A percentile compares a stretch with the other conserved stretches of the same genome.
These are phyloP conservation scores for Citrus unshiu DNA, from an alignment of 345 rosid species.

Conservation along the genomic window DNA sequence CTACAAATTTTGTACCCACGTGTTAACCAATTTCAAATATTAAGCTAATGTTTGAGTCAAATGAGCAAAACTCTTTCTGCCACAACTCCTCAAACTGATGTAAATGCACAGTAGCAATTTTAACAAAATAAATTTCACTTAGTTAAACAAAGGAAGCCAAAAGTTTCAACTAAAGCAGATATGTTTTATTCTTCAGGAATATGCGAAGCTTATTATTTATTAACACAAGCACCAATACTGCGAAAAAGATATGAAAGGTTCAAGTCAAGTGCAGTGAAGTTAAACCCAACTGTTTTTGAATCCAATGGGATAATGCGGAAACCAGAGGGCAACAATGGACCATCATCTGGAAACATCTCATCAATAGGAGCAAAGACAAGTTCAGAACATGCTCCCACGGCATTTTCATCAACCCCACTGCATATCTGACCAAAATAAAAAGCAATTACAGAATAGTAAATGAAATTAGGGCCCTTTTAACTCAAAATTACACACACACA, in stretches of 20 bases:
- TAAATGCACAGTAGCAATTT: background rate
- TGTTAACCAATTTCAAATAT: background rate
- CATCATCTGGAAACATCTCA: constrained; percentile 98
- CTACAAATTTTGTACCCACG: background rate
- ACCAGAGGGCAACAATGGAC: constrained; percentile 93
- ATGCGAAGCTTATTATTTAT: background rate
- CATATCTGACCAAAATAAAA: constrained; percentile 54
- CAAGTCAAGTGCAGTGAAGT: background rate
- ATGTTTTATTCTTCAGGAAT: background rate
- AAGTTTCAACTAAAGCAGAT: background rate
- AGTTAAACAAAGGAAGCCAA: background rate
- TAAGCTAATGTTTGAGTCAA: background rate
- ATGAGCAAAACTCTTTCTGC: background rate
- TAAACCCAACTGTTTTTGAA: constrained; percentile 67
- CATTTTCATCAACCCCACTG: constrained; percentile 90
- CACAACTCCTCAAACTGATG: background rate
- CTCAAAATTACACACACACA: background rate
- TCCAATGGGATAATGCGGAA: constrained; percentile 91
- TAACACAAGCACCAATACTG: background rate
- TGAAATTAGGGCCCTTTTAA: background rate
- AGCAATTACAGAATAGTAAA: background rate
- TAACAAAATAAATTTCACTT: background rate
- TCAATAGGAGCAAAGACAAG: constrained; percentile 96
- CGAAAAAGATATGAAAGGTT: background rate
- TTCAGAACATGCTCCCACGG: constrained; percentile 88